Conservation (phyloP, 371 early-diverging fungal species). For the Entomophthora muscae region DNA sequence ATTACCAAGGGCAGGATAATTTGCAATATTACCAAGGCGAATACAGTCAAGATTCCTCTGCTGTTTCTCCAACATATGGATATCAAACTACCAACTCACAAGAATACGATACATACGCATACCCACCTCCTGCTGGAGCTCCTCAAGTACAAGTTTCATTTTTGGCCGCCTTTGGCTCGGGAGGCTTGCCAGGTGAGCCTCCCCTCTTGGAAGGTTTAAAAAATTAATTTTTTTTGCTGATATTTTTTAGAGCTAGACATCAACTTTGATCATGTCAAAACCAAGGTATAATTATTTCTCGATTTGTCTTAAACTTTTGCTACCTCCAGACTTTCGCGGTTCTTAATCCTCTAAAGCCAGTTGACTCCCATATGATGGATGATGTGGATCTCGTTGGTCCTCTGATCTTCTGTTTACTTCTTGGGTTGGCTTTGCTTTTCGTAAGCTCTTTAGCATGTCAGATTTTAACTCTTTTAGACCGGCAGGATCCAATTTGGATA, state of each 20-base stretch:
- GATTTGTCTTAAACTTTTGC: too few species aligned
- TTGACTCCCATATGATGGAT: slow-evolving; percentile 83
- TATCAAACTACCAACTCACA: background rate
- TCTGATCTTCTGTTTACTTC: slow-evolving; percentile 67
- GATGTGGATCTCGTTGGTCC: slow-evolving; percentile 93
- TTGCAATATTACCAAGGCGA: background rate
- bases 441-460: slow-evolving; percentile 17
- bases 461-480: slow-evolving; percentile 22
- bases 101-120: background rate
- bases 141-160: background rate
- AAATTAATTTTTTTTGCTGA: slow-evolving; percentile 2
- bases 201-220: slow-evolving; percentile 55
- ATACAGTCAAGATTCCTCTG: background rate
- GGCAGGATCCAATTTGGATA: slow-evolving; percentile 93
- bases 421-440: slow-evolving; percentile 76
- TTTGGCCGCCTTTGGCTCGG: slow-evolving; percentile 60
- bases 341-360: slow-evolving; percentile 69
- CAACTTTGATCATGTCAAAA: slow-evolving; percentile 74
- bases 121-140: background rate
- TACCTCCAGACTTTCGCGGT: slow-evolving; percentile 63
- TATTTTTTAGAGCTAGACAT: slow-evolving; percentile 59
- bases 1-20: background rate
- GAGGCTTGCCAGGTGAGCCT: slow-evolving; percentile 73
- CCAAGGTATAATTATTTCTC: slow-evolving; percentile 25
- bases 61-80: background rate